phyloP scores from a whole-genome alignment of 371 early-diverging fungal species.

The Syncephalastrum sp. region DNA sequence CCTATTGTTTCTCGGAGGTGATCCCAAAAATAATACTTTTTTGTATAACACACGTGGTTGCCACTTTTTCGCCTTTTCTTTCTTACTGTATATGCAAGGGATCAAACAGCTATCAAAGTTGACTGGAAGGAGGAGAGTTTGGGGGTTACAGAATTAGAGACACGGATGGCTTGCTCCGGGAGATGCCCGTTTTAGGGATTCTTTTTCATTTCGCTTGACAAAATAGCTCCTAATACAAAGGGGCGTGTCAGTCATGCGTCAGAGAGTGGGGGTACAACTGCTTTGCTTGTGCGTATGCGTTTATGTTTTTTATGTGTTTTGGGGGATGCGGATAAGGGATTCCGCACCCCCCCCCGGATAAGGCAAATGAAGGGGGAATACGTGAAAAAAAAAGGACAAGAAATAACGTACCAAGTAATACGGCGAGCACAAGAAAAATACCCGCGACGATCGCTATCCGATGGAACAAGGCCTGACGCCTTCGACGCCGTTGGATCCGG shows the following conservation, averaged over 20 bases:
- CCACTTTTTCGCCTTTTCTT: constrained; percentile 3
- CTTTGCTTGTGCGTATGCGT: constrained; percentile 8
- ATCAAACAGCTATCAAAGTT: constrained; percentile 12
- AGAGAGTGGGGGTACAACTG: constrained; percentile 26
- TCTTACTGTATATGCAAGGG: constrained; percentile 7
- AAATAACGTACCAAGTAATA: too few relatives aligned
- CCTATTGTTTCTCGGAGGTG: constrained; percentile 3
- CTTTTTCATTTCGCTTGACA: constrained; percentile 10
- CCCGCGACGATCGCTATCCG: too few relatives aligned
- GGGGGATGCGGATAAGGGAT: too few relatives aligned
- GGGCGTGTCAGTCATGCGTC: constrained; percentile 11
- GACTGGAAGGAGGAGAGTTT: neutral
- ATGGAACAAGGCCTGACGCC: too few relatives aligned
- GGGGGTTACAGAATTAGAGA: neutral
- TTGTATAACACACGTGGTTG: constrained; percentile 9
- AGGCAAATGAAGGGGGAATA: too few relatives aligned
- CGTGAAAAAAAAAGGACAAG: too few relatives aligned
- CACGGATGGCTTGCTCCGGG: constrained; percentile 7
- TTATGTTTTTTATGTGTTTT: too few relatives aligned
- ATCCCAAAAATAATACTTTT: neutral
- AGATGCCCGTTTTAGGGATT: constrained; percentile 4
- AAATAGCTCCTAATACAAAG: constrained; percentile 5
- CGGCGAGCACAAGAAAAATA: too few relatives aligned
- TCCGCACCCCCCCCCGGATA: too few relatives aligned
- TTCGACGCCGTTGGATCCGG: too few relatives aligned